Evolutionary conservation across 352 stramenopile genomes (phyloP), one percentile per base, ranked within the genome.

Genomic region (Phytophthora sojae): DNA sequence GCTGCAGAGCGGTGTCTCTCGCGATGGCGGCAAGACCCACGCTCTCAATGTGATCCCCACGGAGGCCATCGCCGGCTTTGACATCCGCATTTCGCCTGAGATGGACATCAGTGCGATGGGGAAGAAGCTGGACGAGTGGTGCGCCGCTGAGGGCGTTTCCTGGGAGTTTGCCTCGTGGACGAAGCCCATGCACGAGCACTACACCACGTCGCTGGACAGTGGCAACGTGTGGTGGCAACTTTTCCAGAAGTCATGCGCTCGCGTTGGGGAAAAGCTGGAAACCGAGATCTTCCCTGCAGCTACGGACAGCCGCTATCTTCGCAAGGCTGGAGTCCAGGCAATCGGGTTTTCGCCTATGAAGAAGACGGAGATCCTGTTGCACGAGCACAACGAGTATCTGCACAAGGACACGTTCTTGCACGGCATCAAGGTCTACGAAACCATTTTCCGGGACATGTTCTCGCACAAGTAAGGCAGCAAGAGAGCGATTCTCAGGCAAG

Each of bases 381-480:
- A 99, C 71, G 97, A 99, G 79, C 95, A 99, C 86, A 98, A 99
- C 76, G 96, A 99, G 78, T 97, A 94, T 61, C 73, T 99, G 26
- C 86, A 97, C 68, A 93, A 98, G 73, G 81, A 88, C 51, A 92
- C 88, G 4, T 99, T 98, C 71, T 63, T 98, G 21, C 80, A 98
- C 51, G 97, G 97, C 25, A 97, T 99, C 69, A 82, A 86, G 57
- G 88, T 99, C 29, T 99, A 88, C 65, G 78, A 76, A 60, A 54
- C 63, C 11, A 69, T 92, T 35, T 92, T 92, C 57, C 71, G 58
- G 19, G 76, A 86, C 26, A 71, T 90, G 61, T 89, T 93, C 56
- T 61, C 76, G 2, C 64, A 86, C 58, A 63, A 64, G 45, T 32
- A 19, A 37, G 50, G 25, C 6, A 14, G 25, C 0, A 15, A 23